Evolutionary conservation across 495 filamentous ascomycete species (phyloP).

Genomic region (Aspergillus nanangensis): DNA sequence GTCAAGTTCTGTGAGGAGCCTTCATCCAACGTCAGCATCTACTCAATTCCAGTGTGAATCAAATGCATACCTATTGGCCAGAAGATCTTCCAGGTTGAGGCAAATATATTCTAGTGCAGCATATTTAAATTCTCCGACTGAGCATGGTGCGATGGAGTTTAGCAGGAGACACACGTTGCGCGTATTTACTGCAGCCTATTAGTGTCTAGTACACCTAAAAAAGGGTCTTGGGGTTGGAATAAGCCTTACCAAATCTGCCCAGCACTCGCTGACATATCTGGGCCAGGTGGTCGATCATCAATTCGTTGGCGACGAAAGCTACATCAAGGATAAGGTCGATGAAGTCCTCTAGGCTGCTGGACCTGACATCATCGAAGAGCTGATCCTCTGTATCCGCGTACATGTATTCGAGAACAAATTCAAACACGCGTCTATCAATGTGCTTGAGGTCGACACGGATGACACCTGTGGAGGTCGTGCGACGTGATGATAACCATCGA

Average conservation of each 20-base stretch:
- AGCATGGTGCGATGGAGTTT: slow-evolving; percentile 77
- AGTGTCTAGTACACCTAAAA: slow-evolving; percentile 14
- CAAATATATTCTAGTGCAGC: slow-evolving; percentile 87
- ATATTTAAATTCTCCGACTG: slow-evolving; percentile 81
- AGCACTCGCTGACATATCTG: slow-evolving; percentile 86
- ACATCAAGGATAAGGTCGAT: slow-evolving; percentile 89
- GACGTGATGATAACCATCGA: slow-evolving; percentile 71
- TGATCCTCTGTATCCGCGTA: slow-evolving; percentile 80
- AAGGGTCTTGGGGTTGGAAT: not conserved
- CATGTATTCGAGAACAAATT: slow-evolving; percentile 73
- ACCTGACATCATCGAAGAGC: slow-evolving; percentile 73
- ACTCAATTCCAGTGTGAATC: not conserved
- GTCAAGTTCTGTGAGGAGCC: slow-evolving; percentile 79
- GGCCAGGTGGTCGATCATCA: slow-evolving; percentile 89
- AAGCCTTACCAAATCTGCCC: slow-evolving; percentile 67
- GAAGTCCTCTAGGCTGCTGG: slow-evolving; percentile 71
- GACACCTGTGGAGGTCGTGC: slow-evolving; percentile 43
- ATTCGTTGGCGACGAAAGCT: slow-evolving; percentile 82
- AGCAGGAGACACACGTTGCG: slow-evolving; percentile 83
- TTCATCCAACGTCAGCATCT: slow-evolving; percentile 22
- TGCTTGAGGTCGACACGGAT: slow-evolving; percentile 81
- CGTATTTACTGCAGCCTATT: slow-evolving; percentile 55
- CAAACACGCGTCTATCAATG: slow-evolving; percentile 64
- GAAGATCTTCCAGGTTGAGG: slow-evolving; percentile 80
- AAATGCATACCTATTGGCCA: slow-evolving; percentile 70